These are phyloP conservation scores for Fusarium acutatum DNA, from an alignment of 2,329 filamentous ascomycete genomes.

Conservation along the genomic window DNA sequence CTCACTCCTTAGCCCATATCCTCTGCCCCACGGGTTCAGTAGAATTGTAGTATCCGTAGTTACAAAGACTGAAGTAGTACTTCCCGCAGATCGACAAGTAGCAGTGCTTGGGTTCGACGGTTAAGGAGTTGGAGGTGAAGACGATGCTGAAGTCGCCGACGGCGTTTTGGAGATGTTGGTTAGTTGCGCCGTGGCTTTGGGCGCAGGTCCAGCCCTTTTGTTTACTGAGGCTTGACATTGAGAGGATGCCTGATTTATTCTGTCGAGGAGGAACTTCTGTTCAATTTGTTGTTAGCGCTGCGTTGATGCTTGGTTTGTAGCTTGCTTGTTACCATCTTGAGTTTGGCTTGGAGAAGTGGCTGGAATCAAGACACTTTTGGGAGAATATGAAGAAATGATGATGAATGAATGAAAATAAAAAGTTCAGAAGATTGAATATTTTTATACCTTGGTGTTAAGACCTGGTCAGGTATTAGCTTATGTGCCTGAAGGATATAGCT, in stretches of 20 bases:
- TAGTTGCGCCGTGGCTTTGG: neutral
- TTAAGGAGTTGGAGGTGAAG: neutral
- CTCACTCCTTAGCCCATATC: neutral
- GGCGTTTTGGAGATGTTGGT: neutral
- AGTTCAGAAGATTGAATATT: fast-evolving
- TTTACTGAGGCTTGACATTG: neutral
- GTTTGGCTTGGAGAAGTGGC: neutral
- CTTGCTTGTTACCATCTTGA: fast-evolving
- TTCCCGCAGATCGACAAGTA: neutral
- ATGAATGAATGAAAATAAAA: neutral
- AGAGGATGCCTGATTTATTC: neutral
- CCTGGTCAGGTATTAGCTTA: too few relatives aligned
- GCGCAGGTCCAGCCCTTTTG: neutral
- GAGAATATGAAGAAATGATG: neutral
- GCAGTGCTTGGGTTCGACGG: neutral
- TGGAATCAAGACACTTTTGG: fast-evolving
- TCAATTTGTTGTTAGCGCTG: neutral
- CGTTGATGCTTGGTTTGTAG: neutral
- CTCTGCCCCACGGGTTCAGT: neutral
- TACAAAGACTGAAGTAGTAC: neutral
- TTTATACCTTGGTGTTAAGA: neutral
- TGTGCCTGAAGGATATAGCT: neutral
- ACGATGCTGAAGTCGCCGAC: neutral
- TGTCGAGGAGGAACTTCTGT: neutral
- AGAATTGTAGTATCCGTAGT: neutral